A percentile compares a stretch with the other conserved stretches of the same genome.
Evolutionary conservation across 2,329 filamentous ascomycete species (phyloP).

Genomic region (Cercospora zeina): DNA sequence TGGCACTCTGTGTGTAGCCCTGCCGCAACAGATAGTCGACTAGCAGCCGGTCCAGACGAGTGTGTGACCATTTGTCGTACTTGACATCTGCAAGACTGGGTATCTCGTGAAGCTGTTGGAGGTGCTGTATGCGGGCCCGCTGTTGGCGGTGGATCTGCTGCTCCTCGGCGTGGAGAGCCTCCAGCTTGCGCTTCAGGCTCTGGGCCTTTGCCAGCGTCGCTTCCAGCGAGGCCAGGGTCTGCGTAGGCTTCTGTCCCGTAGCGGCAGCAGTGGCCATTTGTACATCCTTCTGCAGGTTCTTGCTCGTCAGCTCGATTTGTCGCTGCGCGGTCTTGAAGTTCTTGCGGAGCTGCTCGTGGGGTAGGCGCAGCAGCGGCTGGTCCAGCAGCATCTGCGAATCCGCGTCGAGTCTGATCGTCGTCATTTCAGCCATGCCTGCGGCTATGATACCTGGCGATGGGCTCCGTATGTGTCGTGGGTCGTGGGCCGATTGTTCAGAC

Average conservation of each 20-base stretch:
- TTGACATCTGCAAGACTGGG: slow-evolving; percentile 83
- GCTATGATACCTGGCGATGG: slow-evolving; percentile 2
- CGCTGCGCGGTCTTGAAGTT: slow-evolving; percentile 88
- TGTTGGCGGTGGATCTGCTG: slow-evolving; percentile 71
- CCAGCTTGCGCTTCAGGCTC: slow-evolving; percentile 83
- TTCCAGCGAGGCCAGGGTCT: slow-evolving; percentile 79
- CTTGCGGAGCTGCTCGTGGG: slow-evolving; percentile 87
- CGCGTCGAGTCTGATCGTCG: slow-evolving; percentile 69
- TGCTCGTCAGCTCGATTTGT: slow-evolving; percentile 70
- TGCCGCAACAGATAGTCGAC: slow-evolving; percentile 90
- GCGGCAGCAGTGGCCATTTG: slow-evolving; percentile 55
- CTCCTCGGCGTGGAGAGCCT: slow-evolving; percentile 76
- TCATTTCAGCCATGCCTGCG: slow-evolving; percentile 47
- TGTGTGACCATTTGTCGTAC: slow-evolving; percentile 87
- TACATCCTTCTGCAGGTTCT: slow-evolving; percentile 60
- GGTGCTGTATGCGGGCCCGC: slow-evolving; percentile 73
- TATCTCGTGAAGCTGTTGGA: slow-evolving; percentile 78
- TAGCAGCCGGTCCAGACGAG: slow-evolving; percentile 76
- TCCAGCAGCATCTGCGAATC: slow-evolving; percentile 78
- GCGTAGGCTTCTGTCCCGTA: slow-evolving; percentile 57
- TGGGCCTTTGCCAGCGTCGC: slow-evolving; percentile 82
- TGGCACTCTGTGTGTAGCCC: slow-evolving; percentile 77
- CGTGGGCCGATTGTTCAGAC: slow-evolving; percentile 2
- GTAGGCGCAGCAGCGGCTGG: slow-evolving; percentile 88
- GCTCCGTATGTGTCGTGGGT: slow-evolving; percentile 5